These are phyloP conservation scores for Novakomyces olei DNA, from an alignment of 805 yeast genomes.

Conservation along the genomic window DNA sequence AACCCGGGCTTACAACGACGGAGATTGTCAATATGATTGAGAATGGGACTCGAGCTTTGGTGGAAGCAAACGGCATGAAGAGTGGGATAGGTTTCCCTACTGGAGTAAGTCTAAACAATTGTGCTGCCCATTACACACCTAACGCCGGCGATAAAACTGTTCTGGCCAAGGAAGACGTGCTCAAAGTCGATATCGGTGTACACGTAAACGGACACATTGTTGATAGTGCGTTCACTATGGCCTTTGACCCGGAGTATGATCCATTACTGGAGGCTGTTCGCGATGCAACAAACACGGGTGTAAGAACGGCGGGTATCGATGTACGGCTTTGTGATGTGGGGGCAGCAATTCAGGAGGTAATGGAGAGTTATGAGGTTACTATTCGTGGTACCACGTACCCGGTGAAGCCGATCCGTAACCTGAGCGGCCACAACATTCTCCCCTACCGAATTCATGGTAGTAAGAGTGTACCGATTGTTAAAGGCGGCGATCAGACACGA, in stretches of 20 bases:
- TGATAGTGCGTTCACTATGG: constrained; percentile 84
- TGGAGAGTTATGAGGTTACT: constrained; percentile 92
- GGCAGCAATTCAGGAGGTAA: constrained; percentile 84
- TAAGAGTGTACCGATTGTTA: constrained; percentile 88
- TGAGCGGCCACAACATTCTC: constrained; percentile 83
- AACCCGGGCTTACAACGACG: constrained; percentile 81
- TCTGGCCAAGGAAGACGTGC: constrained; percentile 65
- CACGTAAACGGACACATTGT: constrained; percentile 86
- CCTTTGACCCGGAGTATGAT: constrained; percentile 71
- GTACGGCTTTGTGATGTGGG: constrained; percentile 89
- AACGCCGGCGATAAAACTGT: constrained; percentile 80
- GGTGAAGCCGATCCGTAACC: constrained; percentile 70
- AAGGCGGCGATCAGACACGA: constrained; percentile 80
- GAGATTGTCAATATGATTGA: constrained; percentile 83
- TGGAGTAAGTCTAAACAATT: constrained; percentile 80
- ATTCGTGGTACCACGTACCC: constrained; percentile 68
- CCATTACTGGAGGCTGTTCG: constrained; percentile 60
- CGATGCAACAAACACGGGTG: constrained; percentile 86
- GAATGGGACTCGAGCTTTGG: constrained; percentile 52
- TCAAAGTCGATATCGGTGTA: constrained; percentile 93
- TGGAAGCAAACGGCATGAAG: constrained; percentile 32
- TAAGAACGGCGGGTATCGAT: constrained; percentile 83
- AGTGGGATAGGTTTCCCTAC: constrained; percentile 97
- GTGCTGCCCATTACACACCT: constrained; percentile 97
- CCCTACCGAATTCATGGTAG: constrained; percentile 80